Base-by-base conservation (phyloP, 768 basidiomycete species). In the Pisolithus orientalis region DNA sequence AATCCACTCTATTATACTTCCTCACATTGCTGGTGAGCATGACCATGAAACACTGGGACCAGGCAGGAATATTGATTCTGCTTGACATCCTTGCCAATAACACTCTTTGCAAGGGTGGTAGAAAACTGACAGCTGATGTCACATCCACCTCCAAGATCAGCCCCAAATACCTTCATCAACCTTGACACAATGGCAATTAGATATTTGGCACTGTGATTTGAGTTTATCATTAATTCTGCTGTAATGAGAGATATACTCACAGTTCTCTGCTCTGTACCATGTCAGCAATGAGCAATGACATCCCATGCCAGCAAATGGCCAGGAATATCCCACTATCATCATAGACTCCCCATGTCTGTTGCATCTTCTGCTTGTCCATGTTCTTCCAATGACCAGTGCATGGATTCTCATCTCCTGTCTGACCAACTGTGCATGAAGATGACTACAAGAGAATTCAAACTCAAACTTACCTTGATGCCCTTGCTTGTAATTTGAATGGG, bases 301-400 rank as follows among this genome's bases (percentile, higher is more conserved):
- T 58, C 3, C 69, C 67, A 62, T 74, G 71, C 1, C 59, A 55
- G 52, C 72, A 75, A 9, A 63, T 61, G 50, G 54, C 49, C 0
- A 68, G 61, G 53, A 77, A 76, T 8, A 73, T 57, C 0, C 74
- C 72, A 0, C 68, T 65, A 59, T 74, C 69, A 0, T 67, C 53
- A 47, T 71, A 76, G 9, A 72, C 56, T 4, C 53, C 58, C 70
- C 66, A 72, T 62, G 66, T 69, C 24, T 44, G 6, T 8, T n/a
- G 9, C 0, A 24, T 44, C 7, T 44, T 21, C 2, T 21, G 17
- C 6, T 27, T 24, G 3, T 44, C 24, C 42, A 44, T 44, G 13
- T 44, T 44, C 42, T 44, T 44, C 42, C 42, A 44, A 24, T 5
- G 24, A 3, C 42, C 11, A 27, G 24, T 10, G 13, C 42, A 44